These are phyloP conservation scores for Brettanomyces nanus DNA, from an alignment of 805 yeast species.

Conservation along the genomic window DNA sequence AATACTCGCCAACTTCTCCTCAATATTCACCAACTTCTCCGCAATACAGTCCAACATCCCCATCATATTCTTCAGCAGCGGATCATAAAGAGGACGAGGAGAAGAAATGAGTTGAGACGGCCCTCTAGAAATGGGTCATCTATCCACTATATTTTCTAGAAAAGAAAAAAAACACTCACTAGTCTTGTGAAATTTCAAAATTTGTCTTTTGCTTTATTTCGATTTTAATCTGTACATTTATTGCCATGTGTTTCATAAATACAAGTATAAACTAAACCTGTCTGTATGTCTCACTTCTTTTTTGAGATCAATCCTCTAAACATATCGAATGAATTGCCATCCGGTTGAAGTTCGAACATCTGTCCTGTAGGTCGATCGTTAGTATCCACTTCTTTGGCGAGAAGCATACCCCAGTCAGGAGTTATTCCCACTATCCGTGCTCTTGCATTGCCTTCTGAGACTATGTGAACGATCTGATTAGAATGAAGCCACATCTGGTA, in stretches of 20 bases:
- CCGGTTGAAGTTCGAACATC: slow-evolving; percentile 76
- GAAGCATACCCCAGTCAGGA: slow-evolving; percentile 71
- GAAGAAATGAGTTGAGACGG: slow-evolving; percentile 12
- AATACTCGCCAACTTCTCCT: slow-evolving; percentile 74
- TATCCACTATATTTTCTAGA: background rate
- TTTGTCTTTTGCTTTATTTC: background rate
- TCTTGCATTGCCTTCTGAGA: slow-evolving; percentile 29
- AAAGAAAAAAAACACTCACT: background rate
- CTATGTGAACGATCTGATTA: slow-evolving; percentile 63
- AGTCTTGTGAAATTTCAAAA: background rate
- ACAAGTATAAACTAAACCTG: too few species aligned
- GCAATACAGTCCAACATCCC: slow-evolving; percentile 64
- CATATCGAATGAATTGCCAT: slow-evolving; percentile 95
- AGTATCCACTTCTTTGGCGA: slow-evolving; percentile 59
- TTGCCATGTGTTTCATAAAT: background rate
- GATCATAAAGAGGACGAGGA: slow-evolving; percentile 30
- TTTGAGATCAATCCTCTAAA: slow-evolving; percentile 77
- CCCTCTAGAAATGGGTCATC: background rate
- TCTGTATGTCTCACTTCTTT: slow-evolving; percentile 29
- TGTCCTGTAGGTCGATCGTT: slow-evolving; percentile 42
- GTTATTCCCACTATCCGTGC: slow-evolving; percentile 79
- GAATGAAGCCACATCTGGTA: slow-evolving; percentile 83
- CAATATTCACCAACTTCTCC: slow-evolving; percentile 64
- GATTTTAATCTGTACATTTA: slow-evolving; percentile 1
- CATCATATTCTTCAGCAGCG: slow-evolving; percentile 70